These are phyloP conservation scores for Phragmites australis DNA, from an alignment of 176 grass and related monocot species.

Conservation along the genomic window DNA sequence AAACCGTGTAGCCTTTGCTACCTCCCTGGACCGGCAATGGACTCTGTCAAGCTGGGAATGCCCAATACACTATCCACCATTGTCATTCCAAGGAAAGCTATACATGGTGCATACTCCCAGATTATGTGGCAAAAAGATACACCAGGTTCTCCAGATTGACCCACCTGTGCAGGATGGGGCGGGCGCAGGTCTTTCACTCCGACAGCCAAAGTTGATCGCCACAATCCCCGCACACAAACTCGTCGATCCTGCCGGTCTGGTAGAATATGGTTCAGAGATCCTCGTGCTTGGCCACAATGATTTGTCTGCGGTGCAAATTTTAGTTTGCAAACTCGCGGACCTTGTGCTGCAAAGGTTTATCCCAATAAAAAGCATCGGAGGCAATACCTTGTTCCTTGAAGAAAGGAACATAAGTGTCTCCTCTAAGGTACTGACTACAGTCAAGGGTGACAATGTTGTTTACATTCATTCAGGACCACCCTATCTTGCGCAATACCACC, in stretches of 20 bases:
- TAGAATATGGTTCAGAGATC: background rate
- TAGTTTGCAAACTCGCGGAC: conserved; percentile 11
- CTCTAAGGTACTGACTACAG: background rate
- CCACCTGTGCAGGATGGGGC: background rate
- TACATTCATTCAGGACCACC: background rate
- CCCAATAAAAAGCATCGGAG: conserved; percentile 1
- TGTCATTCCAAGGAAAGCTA: background rate
- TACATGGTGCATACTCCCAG: background rate
- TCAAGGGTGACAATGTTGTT: conserved; percentile 22
- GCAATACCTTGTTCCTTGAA: background rate
- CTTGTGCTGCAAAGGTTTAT: conserved; percentile 16
- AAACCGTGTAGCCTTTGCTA: background rate
- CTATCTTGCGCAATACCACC: background rate
- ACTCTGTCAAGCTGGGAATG: background rate
- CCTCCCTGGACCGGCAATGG: background rate
- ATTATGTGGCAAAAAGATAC: background rate
- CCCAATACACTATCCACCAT: background rate
- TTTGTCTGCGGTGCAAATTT: background rate
- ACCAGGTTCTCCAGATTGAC: conserved; percentile 8
- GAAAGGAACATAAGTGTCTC: conserved; percentile 16
- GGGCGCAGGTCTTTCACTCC: background rate
- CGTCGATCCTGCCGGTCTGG: background rate
- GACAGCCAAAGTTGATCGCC: conserved; percentile 7
- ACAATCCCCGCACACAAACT: background rate
- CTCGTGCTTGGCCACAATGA: background rate